Evolutionary conservation across 305 asterid genomes (phyloP).

Genomic region (Solanum hybrid): DNA sequence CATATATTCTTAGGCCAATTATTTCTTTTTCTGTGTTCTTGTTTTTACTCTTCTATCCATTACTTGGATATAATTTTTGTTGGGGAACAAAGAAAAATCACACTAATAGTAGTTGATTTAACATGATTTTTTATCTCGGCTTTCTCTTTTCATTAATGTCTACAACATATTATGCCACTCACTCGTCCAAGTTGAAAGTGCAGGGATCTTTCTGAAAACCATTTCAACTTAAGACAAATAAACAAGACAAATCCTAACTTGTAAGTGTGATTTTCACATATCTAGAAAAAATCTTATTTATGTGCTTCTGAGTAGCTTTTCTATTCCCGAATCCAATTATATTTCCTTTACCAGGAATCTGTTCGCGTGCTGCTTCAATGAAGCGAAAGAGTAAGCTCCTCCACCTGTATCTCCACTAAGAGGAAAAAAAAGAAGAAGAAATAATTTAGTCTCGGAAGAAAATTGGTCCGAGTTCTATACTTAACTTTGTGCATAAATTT

Average conservation of each 20-base stretch:
- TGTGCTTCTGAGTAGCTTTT: not conserved
- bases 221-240: not conserved
- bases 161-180: not conserved
- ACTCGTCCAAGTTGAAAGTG: not conserved
- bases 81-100: not conserved
- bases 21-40: not conserved
- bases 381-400: not conserved
- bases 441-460: not conserved
- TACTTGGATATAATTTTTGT: not conserved
- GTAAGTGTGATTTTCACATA: not conserved
- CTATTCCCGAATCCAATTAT: not conserved
- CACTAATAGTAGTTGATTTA: not conserved
- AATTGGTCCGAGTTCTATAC: not conserved
- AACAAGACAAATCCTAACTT: not conserved
- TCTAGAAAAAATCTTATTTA: not conserved
- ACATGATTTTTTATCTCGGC: not conserved
- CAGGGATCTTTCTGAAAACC: constrained; percentile 17
- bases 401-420: not conserved
- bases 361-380: constrained; percentile 4
- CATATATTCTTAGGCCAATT: not conserved
- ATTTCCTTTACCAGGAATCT: not conserved
- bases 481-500: not conserved
- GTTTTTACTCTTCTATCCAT: not conserved
- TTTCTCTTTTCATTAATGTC: not conserved
- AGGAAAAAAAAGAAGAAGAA: not conserved